Conservation (phyloP, 2,329 filamentous ascomycete genomes). For the Colletotrichum sp. region DNA sequence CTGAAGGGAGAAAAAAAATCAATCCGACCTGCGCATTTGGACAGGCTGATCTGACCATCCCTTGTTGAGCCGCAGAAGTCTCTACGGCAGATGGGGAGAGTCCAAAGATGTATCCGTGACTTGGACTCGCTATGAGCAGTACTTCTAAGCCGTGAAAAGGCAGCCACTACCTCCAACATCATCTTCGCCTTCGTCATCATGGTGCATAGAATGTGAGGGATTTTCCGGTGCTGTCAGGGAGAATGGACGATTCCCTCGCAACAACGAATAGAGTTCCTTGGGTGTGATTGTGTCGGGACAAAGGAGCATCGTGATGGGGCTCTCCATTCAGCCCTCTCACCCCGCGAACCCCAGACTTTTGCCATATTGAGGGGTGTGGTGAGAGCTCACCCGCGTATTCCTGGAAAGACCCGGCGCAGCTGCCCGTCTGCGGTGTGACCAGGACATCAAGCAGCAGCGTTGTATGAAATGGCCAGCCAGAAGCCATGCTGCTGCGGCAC, state of each 20-base stretch:
- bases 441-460: not conserved
- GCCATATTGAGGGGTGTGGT: not conserved
- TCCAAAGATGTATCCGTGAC: not conserved
- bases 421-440: not conserved
- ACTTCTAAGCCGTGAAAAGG: not conserved
- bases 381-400: not conserved
- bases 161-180: not conserved
- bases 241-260: not conserved
- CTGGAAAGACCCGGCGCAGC: not conserved
- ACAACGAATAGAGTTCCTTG: not conserved
- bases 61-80: constrained; percentile 6
- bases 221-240: not conserved
- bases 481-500: not conserved
- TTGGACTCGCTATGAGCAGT: not conserved
- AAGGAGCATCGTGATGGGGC: constrained; percentile 2
- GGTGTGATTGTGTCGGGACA: constrained; percentile 8
- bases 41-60: not conserved
- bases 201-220: constrained; percentile 7
- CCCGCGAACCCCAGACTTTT: constrained; percentile 10
- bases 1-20: not conserved
- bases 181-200: constrained; percentile 2
- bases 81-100: not conserved
- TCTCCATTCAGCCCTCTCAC: not conserved
- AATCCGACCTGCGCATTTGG: not conserved
- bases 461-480: not conserved